Evolutionary conservation across 2,329 filamentous ascomycete genomes (phyloP).

Genomic region (Penicillium brasilianum): DNA sequence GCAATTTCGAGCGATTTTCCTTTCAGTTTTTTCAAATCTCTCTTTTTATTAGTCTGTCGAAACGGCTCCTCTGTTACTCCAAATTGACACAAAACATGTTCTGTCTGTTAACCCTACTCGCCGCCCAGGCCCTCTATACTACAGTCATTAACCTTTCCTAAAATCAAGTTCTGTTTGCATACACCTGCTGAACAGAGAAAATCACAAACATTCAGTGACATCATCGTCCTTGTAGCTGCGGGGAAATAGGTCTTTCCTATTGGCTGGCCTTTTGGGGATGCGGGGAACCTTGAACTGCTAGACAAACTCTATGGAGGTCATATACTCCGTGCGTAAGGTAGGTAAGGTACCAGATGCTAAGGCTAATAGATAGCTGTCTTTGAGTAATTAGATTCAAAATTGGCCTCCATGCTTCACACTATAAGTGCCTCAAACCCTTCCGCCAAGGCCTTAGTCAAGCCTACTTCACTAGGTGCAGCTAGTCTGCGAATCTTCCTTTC

Average conservation of each 20-base stretch:
- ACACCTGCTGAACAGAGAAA: too few species aligned
- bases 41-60: not conserved
- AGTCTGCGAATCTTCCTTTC: too few species aligned
- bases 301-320: not conserved
- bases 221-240: not conserved
- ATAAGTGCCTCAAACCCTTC: too few species aligned
- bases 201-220: not conserved
- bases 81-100: not conserved
- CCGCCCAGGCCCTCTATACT: not conserved
- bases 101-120: not conserved
- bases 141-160: not conserved
- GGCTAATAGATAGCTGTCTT: not conserved
- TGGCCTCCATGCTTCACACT: too few species aligned
- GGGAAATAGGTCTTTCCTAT: not conserved
- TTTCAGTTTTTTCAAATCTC: conserved; percentile 10
- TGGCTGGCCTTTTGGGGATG: not conserved
- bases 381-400: too few species aligned
- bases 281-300: not conserved
- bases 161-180: not conserved
- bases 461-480: too few species aligned
- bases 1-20: conserved; percentile 22
- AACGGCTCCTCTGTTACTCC: not conserved
- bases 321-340: not conserved
- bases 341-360: not conserved
- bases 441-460: too few species aligned